Percentiles rank a stretch among this genome's conserved stretches.
Conservation (phyloP, 768 basidiomycete species). For the Tylopilus subfusipes region DNA sequence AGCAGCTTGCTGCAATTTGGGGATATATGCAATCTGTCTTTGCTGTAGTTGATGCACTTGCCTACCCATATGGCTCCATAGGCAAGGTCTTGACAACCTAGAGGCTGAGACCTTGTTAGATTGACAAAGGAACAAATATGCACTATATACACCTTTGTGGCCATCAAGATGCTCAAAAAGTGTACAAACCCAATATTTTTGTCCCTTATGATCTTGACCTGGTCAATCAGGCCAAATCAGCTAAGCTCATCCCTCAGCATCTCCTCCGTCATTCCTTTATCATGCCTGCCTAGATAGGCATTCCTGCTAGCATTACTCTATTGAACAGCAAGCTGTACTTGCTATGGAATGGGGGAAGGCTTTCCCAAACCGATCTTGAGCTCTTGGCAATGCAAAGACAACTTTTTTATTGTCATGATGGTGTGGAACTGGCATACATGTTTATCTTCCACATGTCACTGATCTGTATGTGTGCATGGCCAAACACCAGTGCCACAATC, state of each 20-base stretch:
- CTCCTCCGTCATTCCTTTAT: conserved; percentile 88
- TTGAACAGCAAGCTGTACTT: conserved; percentile 82
- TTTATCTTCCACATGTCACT: too few species aligned
- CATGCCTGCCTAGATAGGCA: conserved; percentile 93
- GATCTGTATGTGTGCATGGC: too few species aligned
- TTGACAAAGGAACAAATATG: background rate
- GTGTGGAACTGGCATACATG: too few species aligned
- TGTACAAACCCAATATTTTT: conserved; percentile 99
- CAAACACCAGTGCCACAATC: too few species aligned
- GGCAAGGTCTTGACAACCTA: conserved; percentile 94
- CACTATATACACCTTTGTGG: conserved; percentile 77
- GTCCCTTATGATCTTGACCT: conserved; percentile 98
- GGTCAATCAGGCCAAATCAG: conserved; percentile 94
- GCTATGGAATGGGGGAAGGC: conserved; percentile 80
- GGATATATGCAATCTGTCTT: conserved; percentile 97
- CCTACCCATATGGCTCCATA: conserved; percentile 90
- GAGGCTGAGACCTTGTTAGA: background rate
- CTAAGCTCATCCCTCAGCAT: conserved; percentile 87
- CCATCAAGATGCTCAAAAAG: conserved; percentile 91
- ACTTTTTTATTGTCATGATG: conserved; percentile 92
- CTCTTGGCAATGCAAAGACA: conserved; percentile 90
- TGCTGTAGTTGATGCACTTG: conserved; percentile 96
- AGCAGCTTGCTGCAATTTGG: conserved; percentile 89
- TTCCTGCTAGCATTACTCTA: conserved; percentile 94
- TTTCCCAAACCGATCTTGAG: conserved; percentile 99